A percentile compares a stretch with the other conserved stretches of the same genome.
phyloP scores from a whole-genome alignment of 164 flowering plant genomes.

The Aristolochia fimbriata region DNA sequence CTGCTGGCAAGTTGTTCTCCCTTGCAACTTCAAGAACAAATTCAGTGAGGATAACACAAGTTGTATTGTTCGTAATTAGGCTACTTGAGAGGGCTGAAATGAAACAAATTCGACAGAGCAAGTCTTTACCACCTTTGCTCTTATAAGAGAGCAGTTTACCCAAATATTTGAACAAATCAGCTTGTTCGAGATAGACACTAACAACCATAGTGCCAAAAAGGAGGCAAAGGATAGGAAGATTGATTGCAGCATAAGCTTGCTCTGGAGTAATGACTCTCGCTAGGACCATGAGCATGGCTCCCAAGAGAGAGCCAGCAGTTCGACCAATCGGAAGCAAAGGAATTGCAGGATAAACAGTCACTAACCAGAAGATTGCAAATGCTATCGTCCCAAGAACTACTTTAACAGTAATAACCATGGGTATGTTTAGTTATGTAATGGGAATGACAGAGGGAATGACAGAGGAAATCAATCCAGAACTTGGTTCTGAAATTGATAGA shows the following conservation, averaged over 20 bases:
- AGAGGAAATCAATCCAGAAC: neutral
- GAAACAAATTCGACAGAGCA: slow-evolving; percentile 57
- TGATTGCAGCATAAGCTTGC: slow-evolving; percentile 70
- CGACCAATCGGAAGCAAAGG: slow-evolving; percentile 82
- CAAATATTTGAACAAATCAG: slow-evolving; percentile 78
- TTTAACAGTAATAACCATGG: slow-evolving; percentile 43
- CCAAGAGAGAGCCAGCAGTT: slow-evolving; percentile 82
- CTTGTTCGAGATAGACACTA: slow-evolving; percentile 64
- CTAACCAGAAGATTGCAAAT: slow-evolving; percentile 69
- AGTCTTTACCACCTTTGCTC: slow-evolving; percentile 65
- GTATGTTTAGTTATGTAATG: slow-evolving; percentile 14
- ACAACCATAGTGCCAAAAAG: slow-evolving; percentile 94
- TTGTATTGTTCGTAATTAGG: slow-evolving; percentile 82
- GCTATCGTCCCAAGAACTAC: slow-evolving; percentile 66
- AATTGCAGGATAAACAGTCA: slow-evolving; percentile 80
- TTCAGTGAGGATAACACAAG: slow-evolving; percentile 78
- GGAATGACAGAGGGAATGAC: neutral
- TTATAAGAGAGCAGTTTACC: slow-evolving; percentile 67
- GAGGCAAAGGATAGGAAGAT: slow-evolving; percentile 82
- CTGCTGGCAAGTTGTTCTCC: slow-evolving; percentile 87
- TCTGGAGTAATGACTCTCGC: slow-evolving; percentile 64
- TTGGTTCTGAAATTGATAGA: neutral
- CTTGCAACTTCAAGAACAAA: slow-evolving; percentile 72
- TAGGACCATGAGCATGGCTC: slow-evolving; percentile 79
- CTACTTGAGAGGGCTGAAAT: slow-evolving; percentile 82